phyloP scores from a whole-genome alignment of 257 asterid genomes.

The Cruciata laevipes region DNA sequence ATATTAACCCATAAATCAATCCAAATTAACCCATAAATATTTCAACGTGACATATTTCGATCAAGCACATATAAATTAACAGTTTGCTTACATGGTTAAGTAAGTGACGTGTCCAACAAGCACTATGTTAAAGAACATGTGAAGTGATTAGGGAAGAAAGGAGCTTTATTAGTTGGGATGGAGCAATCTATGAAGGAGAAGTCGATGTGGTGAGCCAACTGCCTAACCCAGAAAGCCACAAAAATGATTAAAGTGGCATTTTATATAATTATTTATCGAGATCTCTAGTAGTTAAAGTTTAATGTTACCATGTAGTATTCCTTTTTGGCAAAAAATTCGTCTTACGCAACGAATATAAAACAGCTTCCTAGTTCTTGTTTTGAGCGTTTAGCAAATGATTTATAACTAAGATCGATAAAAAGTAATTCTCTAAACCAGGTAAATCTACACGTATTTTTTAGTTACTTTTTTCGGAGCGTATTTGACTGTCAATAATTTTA shows the following conservation, averaged over 20 bases:
- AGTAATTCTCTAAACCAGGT: too few species aligned
- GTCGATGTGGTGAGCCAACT: slow-evolving; percentile 18
- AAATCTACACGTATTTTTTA: too few species aligned
- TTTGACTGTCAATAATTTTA: too few species aligned
- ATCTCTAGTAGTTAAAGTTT: background rate
- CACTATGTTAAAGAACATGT: background rate
- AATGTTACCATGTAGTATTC: background rate
- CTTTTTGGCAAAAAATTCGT: background rate
- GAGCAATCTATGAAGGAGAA: slow-evolving; percentile 4
- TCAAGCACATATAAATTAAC: too few species aligned
- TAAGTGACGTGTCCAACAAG: background rate
- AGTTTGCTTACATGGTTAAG: background rate
- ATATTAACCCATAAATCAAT: too few species aligned
- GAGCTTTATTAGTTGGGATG: slow-evolving; percentile 12
- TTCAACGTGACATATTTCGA: too few species aligned
- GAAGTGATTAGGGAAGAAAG: background rate
- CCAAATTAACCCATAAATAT: too few species aligned
- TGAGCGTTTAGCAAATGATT: too few species aligned
- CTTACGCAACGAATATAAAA: slow-evolving; percentile 1
- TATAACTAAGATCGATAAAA: too few species aligned
- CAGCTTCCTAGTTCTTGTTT: too few species aligned
- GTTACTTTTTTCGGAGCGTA: too few species aligned
- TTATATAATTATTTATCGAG: background rate
- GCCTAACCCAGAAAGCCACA: background rate
- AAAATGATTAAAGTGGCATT: background rate